These are phyloP conservation scores for Solanum etuberosum DNA, from an alignment of 257 asterid species.

Conservation along the genomic window DNA sequence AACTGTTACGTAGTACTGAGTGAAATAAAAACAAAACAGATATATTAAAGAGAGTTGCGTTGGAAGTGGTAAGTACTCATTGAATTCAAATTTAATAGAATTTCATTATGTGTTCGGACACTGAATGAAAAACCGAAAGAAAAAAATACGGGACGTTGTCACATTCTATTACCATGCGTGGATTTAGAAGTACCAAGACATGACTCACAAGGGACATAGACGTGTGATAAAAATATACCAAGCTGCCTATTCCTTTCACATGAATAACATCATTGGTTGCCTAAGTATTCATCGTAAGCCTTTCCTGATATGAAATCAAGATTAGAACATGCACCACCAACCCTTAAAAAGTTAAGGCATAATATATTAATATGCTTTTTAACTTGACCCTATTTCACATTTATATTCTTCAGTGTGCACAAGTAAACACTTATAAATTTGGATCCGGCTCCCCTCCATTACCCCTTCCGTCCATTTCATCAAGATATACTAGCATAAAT, in stretches of 20 bases:
- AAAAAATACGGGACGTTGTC: background rate
- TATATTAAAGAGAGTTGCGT: background rate
- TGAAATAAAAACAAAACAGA: background rate
- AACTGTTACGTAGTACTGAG: background rate
- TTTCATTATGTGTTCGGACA: background rate
- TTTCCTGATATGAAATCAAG: background rate
- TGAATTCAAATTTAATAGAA: background rate
- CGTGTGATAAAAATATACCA: no score
- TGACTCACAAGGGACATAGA: background rate
- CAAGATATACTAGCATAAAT: no score
- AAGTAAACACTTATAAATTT: no score
- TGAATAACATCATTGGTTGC: background rate
- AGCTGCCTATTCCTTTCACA: background rate
- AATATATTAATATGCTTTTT: no score
- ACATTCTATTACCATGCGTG: background rate
- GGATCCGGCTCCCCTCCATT: no score
- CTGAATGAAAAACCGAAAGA: background rate
- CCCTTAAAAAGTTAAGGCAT: background rate
- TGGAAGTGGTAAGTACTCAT: background rate
- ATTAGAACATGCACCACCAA: background rate
- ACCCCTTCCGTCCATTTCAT: no score
- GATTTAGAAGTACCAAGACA: background rate
- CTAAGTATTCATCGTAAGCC: background rate
- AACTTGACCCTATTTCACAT: no score
- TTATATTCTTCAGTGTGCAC: no score